Conservation (phyloP, 2,329 filamentous ascomycete species). For the Trichoderma cornu-damae region DNA sequence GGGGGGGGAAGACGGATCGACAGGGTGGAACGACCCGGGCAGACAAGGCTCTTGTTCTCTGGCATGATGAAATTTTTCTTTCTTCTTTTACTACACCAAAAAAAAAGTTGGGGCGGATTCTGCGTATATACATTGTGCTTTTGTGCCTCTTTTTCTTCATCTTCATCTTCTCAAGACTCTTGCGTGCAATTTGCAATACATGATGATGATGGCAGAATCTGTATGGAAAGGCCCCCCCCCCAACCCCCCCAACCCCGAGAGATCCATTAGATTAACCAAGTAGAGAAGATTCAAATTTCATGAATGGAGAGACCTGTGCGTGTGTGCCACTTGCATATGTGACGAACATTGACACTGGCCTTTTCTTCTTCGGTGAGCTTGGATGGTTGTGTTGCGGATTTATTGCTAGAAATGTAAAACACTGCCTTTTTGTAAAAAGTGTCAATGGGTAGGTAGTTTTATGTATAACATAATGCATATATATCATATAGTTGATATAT, state of each 20-base stretch:
- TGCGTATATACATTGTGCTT: not conserved
- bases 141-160: not conserved
- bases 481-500: too few relatives aligned
- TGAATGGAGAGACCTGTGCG: not conserved
- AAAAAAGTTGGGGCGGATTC: slow-evolving; percentile 1
- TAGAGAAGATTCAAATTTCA: not conserved
- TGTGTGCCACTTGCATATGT: not conserved
- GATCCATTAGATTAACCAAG: slow-evolving; percentile 5
- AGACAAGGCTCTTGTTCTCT: not conserved
- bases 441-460: too few relatives aligned
- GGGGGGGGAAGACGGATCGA: not conserved
- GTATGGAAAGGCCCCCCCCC: not conserved
- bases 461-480: too few relatives aligned
- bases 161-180: too few relatives aligned
- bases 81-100: not conserved
- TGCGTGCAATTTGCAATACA: not conserved
- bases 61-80: not conserved
- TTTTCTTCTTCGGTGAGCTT: not conserved
- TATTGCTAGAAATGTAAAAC: not conserved
- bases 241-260: too few relatives aligned
- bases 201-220: not conserved
- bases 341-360: not conserved
- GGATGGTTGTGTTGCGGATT: not conserved
- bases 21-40: not conserved
- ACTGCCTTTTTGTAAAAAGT: too few relatives aligned